Base-by-base conservation (phyloP, 352 stramenopile genomes). In the Elongisporangium undulatum region DNA sequence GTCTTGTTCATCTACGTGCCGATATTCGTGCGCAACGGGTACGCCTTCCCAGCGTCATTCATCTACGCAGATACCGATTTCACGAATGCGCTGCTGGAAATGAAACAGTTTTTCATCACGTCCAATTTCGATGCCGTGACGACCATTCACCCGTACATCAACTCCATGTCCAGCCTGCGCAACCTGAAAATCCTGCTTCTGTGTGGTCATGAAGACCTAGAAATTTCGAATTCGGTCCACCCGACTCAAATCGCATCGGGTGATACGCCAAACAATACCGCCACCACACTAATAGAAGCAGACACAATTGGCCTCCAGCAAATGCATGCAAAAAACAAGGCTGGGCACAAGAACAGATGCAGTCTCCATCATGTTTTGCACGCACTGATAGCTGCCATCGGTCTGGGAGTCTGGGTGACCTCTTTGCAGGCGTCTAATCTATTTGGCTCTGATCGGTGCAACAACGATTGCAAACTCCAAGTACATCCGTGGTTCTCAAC, bases 401-500 rank as follows among this genome's bases (percentile, higher is more conserved):
- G 72, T 3, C 7, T 69, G 10, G 53, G 61, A 13, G 69, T 82
- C 4, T 41, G 77, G 3, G 10, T 68, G 12, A 74, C 68, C 4
- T 82, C 73, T 1, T 67, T 79, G 7, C 29, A 48, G 9, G 60
- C 73, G 6, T 77, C 70, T 17, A 61, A 68, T 12, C 34, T 67
- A 12, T 71, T 77, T 55, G 63, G 68, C 29, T 22, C 38, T 9
- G 9, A 41, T 41, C 29, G 29, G 58, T 20, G 41, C 38, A 13
- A 41, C 1, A 79, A 70, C 29, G 58, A 57, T 9, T 82, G 74
- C 49, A 72, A 78, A 17, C 61, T 82, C 17, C 74, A 61, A 3
- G 76, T 79, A 62, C 64, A 67, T 16, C 72, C 75, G 19, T 85
- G 70, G 75, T 79, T 85, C 51, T 57, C 59, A 0, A 66, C 45